Evolutionary conservation across 1,284 basidiomycete genomes (phyloP).

Genomic region (Vanrija sp.): DNA sequence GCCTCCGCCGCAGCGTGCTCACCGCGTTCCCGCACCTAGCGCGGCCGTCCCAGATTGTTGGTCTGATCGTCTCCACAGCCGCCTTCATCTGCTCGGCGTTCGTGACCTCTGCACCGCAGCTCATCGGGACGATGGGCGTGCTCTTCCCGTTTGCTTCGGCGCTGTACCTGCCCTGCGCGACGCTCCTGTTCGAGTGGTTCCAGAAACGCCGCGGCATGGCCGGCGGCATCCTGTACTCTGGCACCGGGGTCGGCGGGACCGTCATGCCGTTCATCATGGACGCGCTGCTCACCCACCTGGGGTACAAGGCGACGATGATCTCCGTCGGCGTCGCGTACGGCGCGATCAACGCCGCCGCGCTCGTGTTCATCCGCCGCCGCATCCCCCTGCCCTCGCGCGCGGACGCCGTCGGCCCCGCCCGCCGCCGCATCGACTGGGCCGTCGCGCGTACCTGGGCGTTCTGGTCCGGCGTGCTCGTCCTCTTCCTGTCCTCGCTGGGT

Average conservation of each 20-base stretch:
- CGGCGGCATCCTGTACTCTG: slow-evolving; percentile 43
- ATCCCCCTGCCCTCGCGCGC: slow-evolving; percentile 24
- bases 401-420: not conserved
- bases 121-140: slow-evolving; percentile 40
- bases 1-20: slow-evolving; percentile 31
- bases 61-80: slow-evolving; percentile 24
- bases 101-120: slow-evolving; percentile 37
- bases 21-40: slow-evolving; percentile 29
- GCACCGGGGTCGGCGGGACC: slow-evolving; percentile 44
- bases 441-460: slow-evolving; percentile 29
- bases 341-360: slow-evolving; percentile 27
- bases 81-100: slow-evolving; percentile 37
- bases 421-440: slow-evolving; percentile 11
- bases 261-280: slow-evolving; percentile 43
- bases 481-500: slow-evolving; percentile 37
- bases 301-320: slow-evolving; percentile 46
- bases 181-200: slow-evolving; percentile 48
- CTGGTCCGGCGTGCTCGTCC: slow-evolving; percentile 29
- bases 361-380: slow-evolving; percentile 42
- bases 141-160: slow-evolving; percentile 43
- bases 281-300: slow-evolving; percentile 36
- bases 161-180: slow-evolving; percentile 44
- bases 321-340: slow-evolving; percentile 35
- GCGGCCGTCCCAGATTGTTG: slow-evolving; percentile 26
- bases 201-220: slow-evolving; percentile 41